Evolutionary conservation across 2,329 filamentous ascomycete species (phyloP).

Genomic region (Drechslerella dactyloides): DNA sequence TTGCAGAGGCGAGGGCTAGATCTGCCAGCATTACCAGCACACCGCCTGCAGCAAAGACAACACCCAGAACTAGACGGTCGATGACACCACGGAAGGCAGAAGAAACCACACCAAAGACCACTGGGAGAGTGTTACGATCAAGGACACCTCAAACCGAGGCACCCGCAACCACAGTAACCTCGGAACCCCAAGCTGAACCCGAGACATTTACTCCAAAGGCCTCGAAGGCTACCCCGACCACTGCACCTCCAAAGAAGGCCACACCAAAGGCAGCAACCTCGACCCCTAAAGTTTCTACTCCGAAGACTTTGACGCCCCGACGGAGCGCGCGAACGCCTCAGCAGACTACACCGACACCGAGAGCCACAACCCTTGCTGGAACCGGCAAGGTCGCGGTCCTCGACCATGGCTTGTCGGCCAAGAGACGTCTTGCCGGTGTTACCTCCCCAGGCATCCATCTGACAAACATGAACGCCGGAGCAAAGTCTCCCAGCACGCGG

Average conservation of each 20-base stretch:
- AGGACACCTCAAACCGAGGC: slow-evolving; percentile 29
- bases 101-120: slow-evolving; percentile 28
- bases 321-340: slow-evolving; percentile 58
- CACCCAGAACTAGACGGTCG: slow-evolving; percentile 24
- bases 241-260: slow-evolving; percentile 15
- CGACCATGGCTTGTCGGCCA: slow-evolving; percentile 48
- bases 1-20: slow-evolving; percentile 44
- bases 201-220: slow-evolving; percentile 34
- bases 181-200: slow-evolving; percentile 6
- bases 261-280: slow-evolving; percentile 26
- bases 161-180: background rate
- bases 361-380: slow-evolving; percentile 41
- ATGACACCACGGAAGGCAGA: slow-evolving; percentile 34
- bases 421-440: slow-evolving; percentile 38
- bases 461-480: slow-evolving; percentile 37
- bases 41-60: slow-evolving; percentile 21
- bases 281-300: slow-evolving; percentile 51
- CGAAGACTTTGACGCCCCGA: slow-evolving; percentile 58
- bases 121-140: slow-evolving; percentile 32
- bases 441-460: slow-evolving; percentile 39
- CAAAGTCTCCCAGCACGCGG: slow-evolving; percentile 30
- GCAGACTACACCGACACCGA: slow-evolving; percentile 38
- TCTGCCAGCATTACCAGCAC: slow-evolving; percentile 38
- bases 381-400: slow-evolving; percentile 45
- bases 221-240: background rate